Conservation (phyloP, 2,329 filamentous ascomycete species). For the Didymella pinodella region DNA sequence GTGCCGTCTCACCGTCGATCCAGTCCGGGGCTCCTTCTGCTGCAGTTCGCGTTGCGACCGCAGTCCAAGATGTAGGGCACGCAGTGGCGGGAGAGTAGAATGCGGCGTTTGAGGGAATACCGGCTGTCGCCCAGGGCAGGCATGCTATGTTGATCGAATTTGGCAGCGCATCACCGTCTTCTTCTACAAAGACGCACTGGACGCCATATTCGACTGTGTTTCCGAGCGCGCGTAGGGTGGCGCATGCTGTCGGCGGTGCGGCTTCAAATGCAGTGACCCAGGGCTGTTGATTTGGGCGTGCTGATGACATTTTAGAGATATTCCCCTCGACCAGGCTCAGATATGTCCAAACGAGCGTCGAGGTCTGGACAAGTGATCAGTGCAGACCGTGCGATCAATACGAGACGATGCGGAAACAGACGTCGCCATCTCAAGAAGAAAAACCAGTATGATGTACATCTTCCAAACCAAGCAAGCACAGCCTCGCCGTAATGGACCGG, state of each 20-base stretch:
- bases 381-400: not conserved
- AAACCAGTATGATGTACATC: not conserved
- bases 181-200: conserved; percentile 79
- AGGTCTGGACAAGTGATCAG: not conserved
- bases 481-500: conserved; percentile 8
- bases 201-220: conserved; percentile 71
- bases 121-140: conserved; percentile 34
- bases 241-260: conserved; percentile 29
- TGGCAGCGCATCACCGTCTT: conserved; percentile 74
- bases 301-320: conserved; percentile 23
- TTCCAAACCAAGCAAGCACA: conserved; percentile 9
- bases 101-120: conserved; percentile 18
- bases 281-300: conserved; percentile 25
- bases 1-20: conserved; percentile 32
- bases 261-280: conserved; percentile 30
- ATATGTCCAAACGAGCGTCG: not conserved
- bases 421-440: not conserved
- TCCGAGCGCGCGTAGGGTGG: conserved; percentile 27
- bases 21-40: conserved; percentile 21
- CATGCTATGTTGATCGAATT: conserved; percentile 74
- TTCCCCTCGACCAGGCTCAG: not conserved
- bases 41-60: conserved; percentile 31
- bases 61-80: conserved; percentile 31
- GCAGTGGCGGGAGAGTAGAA: conserved; percentile 39
- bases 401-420: not conserved